Conservation (phyloP, 495 filamentous ascomycete genomes). For the Neurospora tetraspora region DNA sequence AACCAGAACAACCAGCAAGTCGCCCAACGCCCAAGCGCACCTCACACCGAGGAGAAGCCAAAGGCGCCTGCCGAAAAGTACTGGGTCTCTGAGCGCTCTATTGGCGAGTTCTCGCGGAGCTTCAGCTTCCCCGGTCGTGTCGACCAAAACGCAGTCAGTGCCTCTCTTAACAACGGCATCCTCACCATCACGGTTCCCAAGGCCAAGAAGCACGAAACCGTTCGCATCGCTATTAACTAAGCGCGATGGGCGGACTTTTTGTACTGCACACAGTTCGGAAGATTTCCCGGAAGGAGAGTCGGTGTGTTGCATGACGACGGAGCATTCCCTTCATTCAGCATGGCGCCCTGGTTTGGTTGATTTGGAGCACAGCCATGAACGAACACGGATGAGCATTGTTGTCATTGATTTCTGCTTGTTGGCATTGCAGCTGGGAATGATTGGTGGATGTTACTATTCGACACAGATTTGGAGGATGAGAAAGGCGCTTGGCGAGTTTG, state of each 20-base stretch:
- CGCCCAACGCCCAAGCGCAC: background rate
- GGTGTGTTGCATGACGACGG: background rate
- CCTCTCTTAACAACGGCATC: constrained; percentile 50
- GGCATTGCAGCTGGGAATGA: background rate
- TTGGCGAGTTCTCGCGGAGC: constrained; percentile 68
- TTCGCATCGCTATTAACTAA: constrained; percentile 10
- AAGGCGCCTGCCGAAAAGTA: constrained; percentile 44
- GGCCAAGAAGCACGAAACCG: constrained; percentile 36
- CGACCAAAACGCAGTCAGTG: constrained; percentile 68
- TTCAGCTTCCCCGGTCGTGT: constrained; percentile 71
- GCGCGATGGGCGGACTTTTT: background rate
- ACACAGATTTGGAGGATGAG: background rate
- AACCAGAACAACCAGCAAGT: constrained; percentile 15
- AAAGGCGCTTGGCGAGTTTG: background rate
- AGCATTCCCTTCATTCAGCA: background rate
- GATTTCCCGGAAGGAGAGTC: background rate
- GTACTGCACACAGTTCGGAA: background rate
- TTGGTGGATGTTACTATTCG: background rate
- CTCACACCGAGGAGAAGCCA: constrained; percentile 13
- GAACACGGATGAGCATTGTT: background rate
- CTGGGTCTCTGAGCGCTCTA: constrained; percentile 71
- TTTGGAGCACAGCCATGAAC: background rate
- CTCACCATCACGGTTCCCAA: constrained; percentile 69
- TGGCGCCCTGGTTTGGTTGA: background rate
- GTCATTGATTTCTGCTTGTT: background rate